These are phyloP conservation scores for Xylaria sp. DNA, from an alignment of 2,329 filamentous ascomycete genomes.

Conservation along the genomic window DNA sequence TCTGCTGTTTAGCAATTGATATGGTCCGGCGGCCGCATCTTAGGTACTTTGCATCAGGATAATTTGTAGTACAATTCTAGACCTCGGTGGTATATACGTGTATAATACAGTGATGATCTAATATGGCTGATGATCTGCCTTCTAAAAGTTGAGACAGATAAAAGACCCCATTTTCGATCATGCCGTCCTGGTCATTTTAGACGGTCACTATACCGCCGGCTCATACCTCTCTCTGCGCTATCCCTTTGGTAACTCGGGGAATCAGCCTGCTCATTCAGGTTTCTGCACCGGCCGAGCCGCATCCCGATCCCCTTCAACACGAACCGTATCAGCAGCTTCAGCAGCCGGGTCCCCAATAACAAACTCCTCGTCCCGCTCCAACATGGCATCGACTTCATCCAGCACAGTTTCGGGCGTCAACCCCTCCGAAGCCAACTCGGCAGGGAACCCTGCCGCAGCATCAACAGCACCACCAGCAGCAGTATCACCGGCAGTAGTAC, in stretches of 20 bases:
- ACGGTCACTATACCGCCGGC: background rate
- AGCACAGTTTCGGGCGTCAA: conserved; percentile 49
- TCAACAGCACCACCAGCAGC: conserved; percentile 42
- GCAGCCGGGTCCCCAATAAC: conserved; percentile 56
- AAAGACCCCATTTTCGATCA: background rate
- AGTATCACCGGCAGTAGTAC: conserved; percentile 43
- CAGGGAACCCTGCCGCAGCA: conserved; percentile 39
- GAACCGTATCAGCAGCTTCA: conserved; percentile 34
- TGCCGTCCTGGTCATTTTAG: background rate
- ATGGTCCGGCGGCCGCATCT: conserved; percentile 12
- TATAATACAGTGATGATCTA: conserved; percentile 53
- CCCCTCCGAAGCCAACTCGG: conserved; percentile 43
- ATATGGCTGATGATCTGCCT: conserved; percentile 8
- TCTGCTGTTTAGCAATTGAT: conserved; percentile 9
- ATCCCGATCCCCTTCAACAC: background rate
- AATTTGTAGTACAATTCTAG: conserved; percentile 37
- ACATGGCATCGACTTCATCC: conserved; percentile 56
- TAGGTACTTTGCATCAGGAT: conserved; percentile 38
- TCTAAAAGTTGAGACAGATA: background rate
- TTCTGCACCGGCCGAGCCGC: background rate
- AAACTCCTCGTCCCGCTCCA: conserved; percentile 58
- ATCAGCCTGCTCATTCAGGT: conserved; percentile 9
- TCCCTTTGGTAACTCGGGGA: background rate
- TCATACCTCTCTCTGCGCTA: too few species aligned
- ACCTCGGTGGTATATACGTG: conserved; percentile 51